Evolutionary conservation across 495 filamentous ascomycete genomes (phyloP).

Genomic region (Podospora comata): DNA sequence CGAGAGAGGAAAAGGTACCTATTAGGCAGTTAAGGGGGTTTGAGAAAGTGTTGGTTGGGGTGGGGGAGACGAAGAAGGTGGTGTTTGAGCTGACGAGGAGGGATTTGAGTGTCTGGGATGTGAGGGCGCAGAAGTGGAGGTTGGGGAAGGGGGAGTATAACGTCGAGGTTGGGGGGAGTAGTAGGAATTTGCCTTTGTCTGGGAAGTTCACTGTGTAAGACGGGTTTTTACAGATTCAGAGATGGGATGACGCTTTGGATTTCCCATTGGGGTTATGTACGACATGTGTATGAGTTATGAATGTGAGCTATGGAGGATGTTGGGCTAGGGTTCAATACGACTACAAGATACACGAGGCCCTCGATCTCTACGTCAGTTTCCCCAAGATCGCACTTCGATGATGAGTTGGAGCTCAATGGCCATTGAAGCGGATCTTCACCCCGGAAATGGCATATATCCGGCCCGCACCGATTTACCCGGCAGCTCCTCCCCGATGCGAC

Average conservation of each 20-base stretch:
- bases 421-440: neutral
- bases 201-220: neutral
- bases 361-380: neutral
- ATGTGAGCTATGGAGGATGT: neutral
- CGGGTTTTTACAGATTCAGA: neutral
- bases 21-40: slow-evolving; percentile 64
- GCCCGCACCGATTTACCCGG: neutral
- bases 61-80: slow-evolving; percentile 25
- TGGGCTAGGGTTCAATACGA: neutral
- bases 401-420: neutral
- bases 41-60: slow-evolving; percentile 52
- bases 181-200: neutral
- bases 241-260: neutral
- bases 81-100: slow-evolving; percentile 3
- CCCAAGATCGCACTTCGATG: neutral
- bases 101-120: slow-evolving; percentile 6
- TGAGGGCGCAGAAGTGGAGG: slow-evolving; percentile 7
- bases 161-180: neutral
- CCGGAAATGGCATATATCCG: neutral
- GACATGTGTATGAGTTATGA: neutral
- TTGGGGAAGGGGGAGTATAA: slow-evolving; percentile 3
- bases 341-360: neutral
- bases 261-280: neutral
- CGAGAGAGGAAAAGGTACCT: slow-evolving; percentile 31
- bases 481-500: neutral